Percentiles rank a stretch among this genome's conserved stretches.
Evolutionary conservation across 306 rosid species (phyloP).

Genomic region (Rubus parviflorus): DNA sequence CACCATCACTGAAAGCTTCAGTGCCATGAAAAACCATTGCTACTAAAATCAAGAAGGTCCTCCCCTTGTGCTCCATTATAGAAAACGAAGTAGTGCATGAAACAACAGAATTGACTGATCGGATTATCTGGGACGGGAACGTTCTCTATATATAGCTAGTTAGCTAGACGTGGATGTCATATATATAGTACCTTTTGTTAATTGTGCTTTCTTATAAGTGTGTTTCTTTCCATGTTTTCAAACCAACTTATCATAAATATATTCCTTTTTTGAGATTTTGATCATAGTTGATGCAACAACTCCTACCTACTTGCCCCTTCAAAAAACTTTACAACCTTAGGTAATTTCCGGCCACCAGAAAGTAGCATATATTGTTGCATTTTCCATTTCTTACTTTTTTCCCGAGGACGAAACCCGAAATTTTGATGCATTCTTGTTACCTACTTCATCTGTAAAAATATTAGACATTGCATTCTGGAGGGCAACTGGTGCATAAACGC

Average conservation of each 20-base stretch:
- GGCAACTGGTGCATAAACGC: too few relatives aligned
- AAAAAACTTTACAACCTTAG: neutral
- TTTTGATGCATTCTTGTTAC: too few relatives aligned
- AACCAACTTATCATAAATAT: conserved; percentile 43
- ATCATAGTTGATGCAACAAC: conserved; percentile 69
- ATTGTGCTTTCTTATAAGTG: conserved; percentile 25
- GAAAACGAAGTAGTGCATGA: conserved; percentile 13
- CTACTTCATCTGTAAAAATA: too few relatives aligned
- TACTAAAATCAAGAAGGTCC: conserved; percentile 20
- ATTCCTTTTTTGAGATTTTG: conserved; percentile 23
- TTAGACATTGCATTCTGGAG: too few relatives aligned
- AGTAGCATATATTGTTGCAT: neutral
- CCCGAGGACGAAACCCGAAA: too few relatives aligned
- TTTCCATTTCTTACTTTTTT: too few relatives aligned
- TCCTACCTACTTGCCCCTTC: conserved; percentile 38
- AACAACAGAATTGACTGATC: neutral
- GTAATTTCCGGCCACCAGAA: neutral
- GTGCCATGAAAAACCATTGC: conserved; percentile 29
- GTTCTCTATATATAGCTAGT: neutral
- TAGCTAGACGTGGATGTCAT: neutral
- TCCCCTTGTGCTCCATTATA: conserved; percentile 38
- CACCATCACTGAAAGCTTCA: conserved; percentile 12
- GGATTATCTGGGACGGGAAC: neutral
- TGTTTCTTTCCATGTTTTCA: conserved; percentile 36
- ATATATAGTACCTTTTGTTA: conserved; percentile 27